A percentile compares a stretch with the other conserved stretches of the same genome.
These are phyloP conservation scores for Alternaria triticina DNA, from an alignment of 2,329 filamentous ascomycete species.

Conservation along the genomic window DNA sequence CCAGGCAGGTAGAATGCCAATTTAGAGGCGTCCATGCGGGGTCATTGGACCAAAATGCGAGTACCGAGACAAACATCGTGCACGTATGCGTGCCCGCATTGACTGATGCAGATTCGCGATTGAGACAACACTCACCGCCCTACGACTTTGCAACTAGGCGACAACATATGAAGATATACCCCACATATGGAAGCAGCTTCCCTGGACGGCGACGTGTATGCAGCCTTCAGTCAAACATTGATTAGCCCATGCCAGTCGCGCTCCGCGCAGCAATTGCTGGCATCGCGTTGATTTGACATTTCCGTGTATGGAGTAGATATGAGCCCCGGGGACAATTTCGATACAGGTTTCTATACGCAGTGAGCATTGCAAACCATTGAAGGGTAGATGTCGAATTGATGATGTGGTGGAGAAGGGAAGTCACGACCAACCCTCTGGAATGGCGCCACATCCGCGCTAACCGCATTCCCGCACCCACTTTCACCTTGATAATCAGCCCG, in stretches of 20 bases:
- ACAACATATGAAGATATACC: background rate
- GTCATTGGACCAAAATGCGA: background rate
- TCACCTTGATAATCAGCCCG: background rate
- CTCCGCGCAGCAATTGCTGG: background rate
- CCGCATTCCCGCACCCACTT: background rate
- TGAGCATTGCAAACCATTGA: background rate
- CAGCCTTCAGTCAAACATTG: background rate
- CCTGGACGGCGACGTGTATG: background rate
- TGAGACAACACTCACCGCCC: background rate
- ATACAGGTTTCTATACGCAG: rapidly evolving
- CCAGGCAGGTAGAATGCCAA: background rate
- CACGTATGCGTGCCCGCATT: background rate
- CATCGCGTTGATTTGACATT: background rate
- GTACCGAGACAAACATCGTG: background rate
- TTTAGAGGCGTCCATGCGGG: background rate
- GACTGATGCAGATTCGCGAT: background rate
- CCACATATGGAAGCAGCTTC: background rate
- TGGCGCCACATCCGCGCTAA: background rate
- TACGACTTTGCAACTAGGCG: background rate
- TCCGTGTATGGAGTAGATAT: background rate
- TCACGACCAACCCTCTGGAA: background rate
- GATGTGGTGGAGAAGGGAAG: background rate
- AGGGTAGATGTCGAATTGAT: background rate
- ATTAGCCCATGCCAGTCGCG: background rate
- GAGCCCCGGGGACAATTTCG: rapidly evolving